Evolutionary conservation across 805 yeast genomes (phyloP), one percentile per base, ranked within the genome.

Genomic region (Suhomyces sp.): DNA sequence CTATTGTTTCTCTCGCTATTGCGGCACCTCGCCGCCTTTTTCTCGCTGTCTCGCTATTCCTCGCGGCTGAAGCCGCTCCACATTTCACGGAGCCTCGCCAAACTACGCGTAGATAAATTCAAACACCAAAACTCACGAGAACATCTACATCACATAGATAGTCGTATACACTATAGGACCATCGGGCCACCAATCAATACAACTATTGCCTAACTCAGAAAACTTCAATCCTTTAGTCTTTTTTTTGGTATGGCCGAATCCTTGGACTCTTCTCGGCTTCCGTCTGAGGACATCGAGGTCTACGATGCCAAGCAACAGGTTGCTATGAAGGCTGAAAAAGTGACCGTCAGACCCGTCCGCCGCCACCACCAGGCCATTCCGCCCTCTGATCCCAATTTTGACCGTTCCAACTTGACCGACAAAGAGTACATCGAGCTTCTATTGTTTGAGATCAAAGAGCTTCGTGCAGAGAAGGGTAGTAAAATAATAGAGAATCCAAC

Each of bases 381-480:
- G 19, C 78, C 79, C 3, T 72, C 76, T 5, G 66, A 73, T 53
- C 71, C 74, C 2, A 54, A 56, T 19, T 74, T 74, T 50, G 73
- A 74, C 54, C 55, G 76, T 41, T 60, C 67, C 12, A 38, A 51
- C 8, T 54, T 71, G 17, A 50, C 68, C 9, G 72, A 65, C 47
- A 55, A 51, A 4, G 71, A 73, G 47, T 72, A 53, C 56, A 72
- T 72, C 29, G 76, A 73, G 50, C 70, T 61, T 40, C 59, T 75
- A 36, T 46, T 70, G 24, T 69, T 67, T 53, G 78, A 74, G 52
- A 72, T 66, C 53, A 64, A 60, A 49, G 78, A 73, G 50, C 60
- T 74, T 29, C 65, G 68, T 44, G 57, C 70, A 6, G 42, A 38
- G 10, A 17, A n/a, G 22, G 17, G 17, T 7, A 33, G 17, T 7